Conservation (phyloP, 495 filamentous ascomycete genomes). For the Podospora sp. region DNA sequence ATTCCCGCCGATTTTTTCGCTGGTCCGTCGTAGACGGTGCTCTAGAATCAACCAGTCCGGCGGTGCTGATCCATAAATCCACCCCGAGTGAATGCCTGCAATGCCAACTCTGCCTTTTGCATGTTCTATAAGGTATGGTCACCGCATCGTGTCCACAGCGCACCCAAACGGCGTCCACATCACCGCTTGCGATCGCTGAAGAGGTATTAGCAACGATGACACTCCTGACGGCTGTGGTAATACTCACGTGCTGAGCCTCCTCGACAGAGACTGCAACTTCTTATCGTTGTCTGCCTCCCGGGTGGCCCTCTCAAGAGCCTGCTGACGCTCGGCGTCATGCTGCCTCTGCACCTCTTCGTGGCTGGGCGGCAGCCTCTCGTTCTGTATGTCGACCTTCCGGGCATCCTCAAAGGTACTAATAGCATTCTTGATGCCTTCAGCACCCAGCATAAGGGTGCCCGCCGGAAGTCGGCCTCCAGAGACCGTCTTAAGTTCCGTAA, state of each 20-base stretch:
- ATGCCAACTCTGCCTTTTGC: neutral
- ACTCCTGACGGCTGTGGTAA: neutral
- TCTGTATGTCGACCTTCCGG: slow-evolving; percentile 96
- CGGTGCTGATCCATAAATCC: neutral
- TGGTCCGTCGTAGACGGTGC: neutral
- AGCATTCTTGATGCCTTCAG: slow-evolving; percentile 98
- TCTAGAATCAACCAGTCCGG: neutral
- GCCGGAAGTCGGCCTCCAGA: slow-evolving; percentile 90
- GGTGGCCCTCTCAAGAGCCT: slow-evolving; percentile 80
- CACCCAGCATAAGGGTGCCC: slow-evolving; percentile 95
- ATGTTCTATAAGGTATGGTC: slow-evolving; percentile 1
- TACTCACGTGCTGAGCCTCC: slow-evolving; percentile 94
- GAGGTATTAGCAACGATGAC: neutral
- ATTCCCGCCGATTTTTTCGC: slow-evolving; percentile 12
- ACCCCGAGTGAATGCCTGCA: neutral
- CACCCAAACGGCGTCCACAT: slow-evolving; percentile 1
- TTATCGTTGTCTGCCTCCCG: slow-evolving; percentile 90
- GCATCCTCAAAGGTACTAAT: slow-evolving; percentile 97
- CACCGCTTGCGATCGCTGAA: slow-evolving; percentile 38
- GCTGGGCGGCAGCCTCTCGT: slow-evolving; percentile 87
- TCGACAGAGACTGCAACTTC: slow-evolving; percentile 77
- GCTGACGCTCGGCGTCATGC: slow-evolving; percentile 73
- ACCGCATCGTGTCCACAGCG: slow-evolving; percentile 1
- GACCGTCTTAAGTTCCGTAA: slow-evolving; percentile 96
- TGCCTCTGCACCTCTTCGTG: slow-evolving; percentile 87